Conservation (phyloP, 495 filamentous ascomycete species). For the Xylaria palmicola region DNA sequence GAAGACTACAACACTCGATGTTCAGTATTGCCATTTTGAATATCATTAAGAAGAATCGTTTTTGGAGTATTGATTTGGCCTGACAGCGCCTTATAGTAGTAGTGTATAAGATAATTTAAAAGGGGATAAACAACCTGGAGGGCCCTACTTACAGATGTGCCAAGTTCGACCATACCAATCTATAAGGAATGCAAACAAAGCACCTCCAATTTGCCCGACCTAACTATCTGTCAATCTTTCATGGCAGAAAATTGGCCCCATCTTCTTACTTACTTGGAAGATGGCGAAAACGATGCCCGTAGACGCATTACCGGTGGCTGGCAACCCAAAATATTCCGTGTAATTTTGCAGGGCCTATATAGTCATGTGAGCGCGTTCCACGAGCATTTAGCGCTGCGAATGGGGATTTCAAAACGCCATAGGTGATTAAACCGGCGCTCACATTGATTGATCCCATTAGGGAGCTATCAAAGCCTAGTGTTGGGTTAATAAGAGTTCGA, state of each 20-base stretch:
- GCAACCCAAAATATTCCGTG: constrained; percentile 27
- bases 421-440: neutral
- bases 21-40: too few relatives aligned
- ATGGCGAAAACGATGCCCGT: constrained; percentile 37
- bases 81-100: too few relatives aligned
- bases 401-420: neutral
- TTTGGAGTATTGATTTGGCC: too few relatives aligned
- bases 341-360: constrained; percentile 32
- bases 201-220: constrained; percentile 32
- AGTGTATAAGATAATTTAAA: too few relatives aligned
- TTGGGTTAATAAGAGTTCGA: neutral
- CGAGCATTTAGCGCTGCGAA: neutral
- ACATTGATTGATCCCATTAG: constrained; percentile 37
- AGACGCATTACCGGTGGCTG: constrained; percentile 24
- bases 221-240: constrained; percentile 3
- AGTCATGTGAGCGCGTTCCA: too few relatives aligned
- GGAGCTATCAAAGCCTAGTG: constrained; percentile 31
- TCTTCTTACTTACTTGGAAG: constrained; percentile 26
- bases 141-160: too few relatives aligned
- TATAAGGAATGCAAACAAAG: constrained; percentile 31
- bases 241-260: too few relatives aligned
- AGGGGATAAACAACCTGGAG: too few relatives aligned
- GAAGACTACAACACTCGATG: too few relatives aligned
- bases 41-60: too few relatives aligned
- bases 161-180: constrained; percentile 46